Percentiles rank a stretch among this genome's conserved stretches.
Conservation (phyloP, 1,284 basidiomycete species). For the Heterobasidion occidentale region DNA sequence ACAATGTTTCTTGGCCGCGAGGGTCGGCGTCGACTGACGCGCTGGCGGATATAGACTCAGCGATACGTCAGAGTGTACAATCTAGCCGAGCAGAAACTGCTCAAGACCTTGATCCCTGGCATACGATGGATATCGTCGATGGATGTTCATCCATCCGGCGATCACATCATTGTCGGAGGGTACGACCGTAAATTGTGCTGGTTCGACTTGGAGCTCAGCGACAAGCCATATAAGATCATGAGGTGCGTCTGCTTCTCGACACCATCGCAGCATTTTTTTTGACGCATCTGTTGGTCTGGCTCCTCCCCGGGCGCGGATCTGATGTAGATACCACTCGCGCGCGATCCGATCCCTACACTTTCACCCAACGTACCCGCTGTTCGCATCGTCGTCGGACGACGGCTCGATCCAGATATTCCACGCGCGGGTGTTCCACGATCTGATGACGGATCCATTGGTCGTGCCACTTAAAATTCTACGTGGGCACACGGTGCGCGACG, state of each 20-base stretch:
- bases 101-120: conserved; percentile 90
- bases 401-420: conserved; percentile 98
- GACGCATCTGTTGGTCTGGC: not conserved
- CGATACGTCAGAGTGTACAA: conserved; percentile 96
- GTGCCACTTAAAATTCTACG: conserved; percentile 95
- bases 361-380: conserved; percentile 92
- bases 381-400: conserved; percentile 94
- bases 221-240: conserved; percentile 94
- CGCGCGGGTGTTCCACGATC: conserved; percentile 86
- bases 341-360: conserved; percentile 90
- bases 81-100: conserved; percentile 84
- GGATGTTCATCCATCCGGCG: conserved; percentile 93
- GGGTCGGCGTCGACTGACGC: conserved; percentile 6
- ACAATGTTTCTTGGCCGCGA: not conserved
- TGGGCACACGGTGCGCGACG: conserved; percentile 80
- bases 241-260: conserved; percentile 38
- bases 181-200: conserved; percentile 98
- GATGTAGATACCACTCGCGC: conserved; percentile 75
- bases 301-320: not conserved
- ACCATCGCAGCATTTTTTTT: not conserved
- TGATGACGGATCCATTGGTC: conserved; percentile 93
- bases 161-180: conserved; percentile 94
- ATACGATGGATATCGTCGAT: conserved; percentile 96
- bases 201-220: conserved; percentile 96
- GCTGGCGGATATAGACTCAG: conserved; percentile 62